Percentiles rank a stretch among this genome's conserved stretches.
These are phyloP conservation scores for Bacterosira constricta DNA, from an alignment of 108 stramenopile genomes.

Conservation along the genomic window DNA sequence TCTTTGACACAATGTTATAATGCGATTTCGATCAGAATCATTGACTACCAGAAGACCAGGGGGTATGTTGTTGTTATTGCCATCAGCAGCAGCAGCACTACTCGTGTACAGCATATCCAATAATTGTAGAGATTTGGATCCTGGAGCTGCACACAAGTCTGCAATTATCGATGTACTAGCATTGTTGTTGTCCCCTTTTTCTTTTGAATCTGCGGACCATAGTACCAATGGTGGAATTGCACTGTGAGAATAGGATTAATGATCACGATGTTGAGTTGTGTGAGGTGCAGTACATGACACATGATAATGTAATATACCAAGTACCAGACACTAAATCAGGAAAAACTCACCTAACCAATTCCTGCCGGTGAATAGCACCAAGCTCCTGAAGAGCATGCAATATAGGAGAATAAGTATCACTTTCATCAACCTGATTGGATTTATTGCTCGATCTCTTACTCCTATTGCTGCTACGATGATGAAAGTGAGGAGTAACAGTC, in stretches of 20 bases:
- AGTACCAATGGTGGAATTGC: slow-evolving; percentile 95
- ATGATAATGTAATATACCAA: too few species aligned
- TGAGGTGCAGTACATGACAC: too few species aligned
- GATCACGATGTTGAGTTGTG: too few species aligned
- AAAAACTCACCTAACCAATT: too few species aligned
- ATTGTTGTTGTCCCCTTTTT: not conserved
- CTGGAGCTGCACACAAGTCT: slow-evolving; percentile 94
- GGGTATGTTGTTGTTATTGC: slow-evolving; percentile 33
- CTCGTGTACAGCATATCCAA: slow-evolving; percentile 74
- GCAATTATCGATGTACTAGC: not conserved
- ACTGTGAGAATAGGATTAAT: too few species aligned
- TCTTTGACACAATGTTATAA: slow-evolving; percentile 92
- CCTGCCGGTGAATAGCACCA: slow-evolving; percentile 67
- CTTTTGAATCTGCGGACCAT: slow-evolving; percentile 38
- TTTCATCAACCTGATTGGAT: not conserved
- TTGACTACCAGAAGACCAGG: slow-evolving; percentile 92
- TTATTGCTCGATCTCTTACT: not conserved
- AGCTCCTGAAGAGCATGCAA: slow-evolving; percentile 11
- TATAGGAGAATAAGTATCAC: not conserved
- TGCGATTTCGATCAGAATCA: slow-evolving; percentile 86
- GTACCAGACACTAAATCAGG: too few species aligned
- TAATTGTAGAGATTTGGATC: slow-evolving; percentile 92
- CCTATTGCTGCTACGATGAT: not conserved
- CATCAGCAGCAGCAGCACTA: not conserved
- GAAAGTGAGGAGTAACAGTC: slow-evolving; percentile 2